Evolutionary conservation across 306 rosid species (phyloP).

Genomic region (Rosa chinensis): DNA sequence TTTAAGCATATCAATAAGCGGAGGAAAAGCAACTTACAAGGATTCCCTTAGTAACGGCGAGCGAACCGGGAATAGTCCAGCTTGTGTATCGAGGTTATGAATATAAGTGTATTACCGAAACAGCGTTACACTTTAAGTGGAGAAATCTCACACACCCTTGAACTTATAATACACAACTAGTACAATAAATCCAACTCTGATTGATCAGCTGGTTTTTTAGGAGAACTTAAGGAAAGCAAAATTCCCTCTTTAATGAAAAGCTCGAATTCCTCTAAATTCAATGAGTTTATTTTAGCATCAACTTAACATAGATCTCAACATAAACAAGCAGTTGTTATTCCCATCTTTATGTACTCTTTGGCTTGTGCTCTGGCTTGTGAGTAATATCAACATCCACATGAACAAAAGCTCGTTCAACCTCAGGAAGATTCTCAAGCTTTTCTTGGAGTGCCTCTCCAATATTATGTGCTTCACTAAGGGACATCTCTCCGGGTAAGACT

Average conservation of each 20-base stretch:
- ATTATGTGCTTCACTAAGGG: conserved; percentile 68
- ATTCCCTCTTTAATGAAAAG: not conserved
- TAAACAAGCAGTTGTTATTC: not conserved
- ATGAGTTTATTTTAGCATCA: not conserved
- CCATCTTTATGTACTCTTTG: conserved; percentile 27
- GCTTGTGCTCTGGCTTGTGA: conserved; percentile 76
- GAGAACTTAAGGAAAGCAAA: not conserved
- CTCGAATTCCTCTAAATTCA: not conserved
- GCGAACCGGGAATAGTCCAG: too few species aligned
- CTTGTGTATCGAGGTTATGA: not conserved
- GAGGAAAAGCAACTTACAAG: too few species aligned
- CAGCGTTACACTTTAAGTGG: too few species aligned
- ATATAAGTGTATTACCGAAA: not conserved
- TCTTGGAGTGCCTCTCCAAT: conserved; percentile 89
- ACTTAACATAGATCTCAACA: not conserved
- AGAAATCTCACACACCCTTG: not conserved
- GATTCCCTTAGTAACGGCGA: too few species aligned
- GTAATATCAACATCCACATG: conserved; percentile 80
- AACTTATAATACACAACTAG: too few species aligned
- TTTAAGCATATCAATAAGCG: too few species aligned
- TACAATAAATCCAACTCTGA: not conserved
- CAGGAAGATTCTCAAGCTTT: conserved; percentile 75
- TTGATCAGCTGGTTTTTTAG: not conserved
- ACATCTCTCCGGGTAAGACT: conserved; percentile 61
- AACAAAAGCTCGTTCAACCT: conserved; percentile 88